phyloP scores from a whole-genome alignment of 306 rosid genomes.

The Lotus japonicus region DNA sequence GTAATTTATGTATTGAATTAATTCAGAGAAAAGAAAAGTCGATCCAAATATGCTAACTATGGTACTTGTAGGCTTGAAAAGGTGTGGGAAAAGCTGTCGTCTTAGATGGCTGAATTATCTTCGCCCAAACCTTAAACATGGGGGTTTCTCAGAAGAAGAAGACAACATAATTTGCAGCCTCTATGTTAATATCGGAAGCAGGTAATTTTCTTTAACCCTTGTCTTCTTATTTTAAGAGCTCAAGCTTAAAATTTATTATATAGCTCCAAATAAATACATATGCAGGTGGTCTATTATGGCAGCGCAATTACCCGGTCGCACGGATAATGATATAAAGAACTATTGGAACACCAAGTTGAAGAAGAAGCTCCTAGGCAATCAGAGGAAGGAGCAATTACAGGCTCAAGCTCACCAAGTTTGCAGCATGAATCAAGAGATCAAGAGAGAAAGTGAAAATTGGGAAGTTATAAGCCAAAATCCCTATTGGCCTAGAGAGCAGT shows the following conservation, averaged over 20 bases:
- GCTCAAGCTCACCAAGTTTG: constrained; percentile 29
- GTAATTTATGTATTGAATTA: no score
- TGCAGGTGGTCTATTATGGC: constrained; percentile 92
- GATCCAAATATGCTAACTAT: no score
- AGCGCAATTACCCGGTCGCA: constrained; percentile 79
- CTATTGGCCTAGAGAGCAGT: constrained; percentile 24
- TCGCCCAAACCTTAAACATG: constrained; percentile 78
- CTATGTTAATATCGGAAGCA: constrained; percentile 79
- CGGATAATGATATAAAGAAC: constrained; percentile 83
- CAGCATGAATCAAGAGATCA: constrained; percentile 40
- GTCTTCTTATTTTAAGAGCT: no score
- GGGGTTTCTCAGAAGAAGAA: constrained; percentile 79
- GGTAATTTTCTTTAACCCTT: constrained; percentile 30
- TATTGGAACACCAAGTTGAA: constrained; percentile 85
- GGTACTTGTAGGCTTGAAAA: constrained; percentile 49
- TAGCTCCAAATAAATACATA: no score
- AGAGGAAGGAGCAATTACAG: constrained; percentile 48
- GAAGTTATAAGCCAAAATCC: constrained; percentile 24
- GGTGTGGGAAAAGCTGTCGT: constrained; percentile 45
- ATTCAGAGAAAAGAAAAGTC: no score
- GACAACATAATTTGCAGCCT: constrained; percentile 86
- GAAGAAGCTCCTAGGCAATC: constrained; percentile 74
- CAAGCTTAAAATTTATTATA: no score
- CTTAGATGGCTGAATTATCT: constrained; percentile 37
- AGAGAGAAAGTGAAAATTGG: constrained; percentile 28